Evolutionary conservation across 2,329 filamentous ascomycete genomes (phyloP).

Genomic region (Xylaria sp.): DNA sequence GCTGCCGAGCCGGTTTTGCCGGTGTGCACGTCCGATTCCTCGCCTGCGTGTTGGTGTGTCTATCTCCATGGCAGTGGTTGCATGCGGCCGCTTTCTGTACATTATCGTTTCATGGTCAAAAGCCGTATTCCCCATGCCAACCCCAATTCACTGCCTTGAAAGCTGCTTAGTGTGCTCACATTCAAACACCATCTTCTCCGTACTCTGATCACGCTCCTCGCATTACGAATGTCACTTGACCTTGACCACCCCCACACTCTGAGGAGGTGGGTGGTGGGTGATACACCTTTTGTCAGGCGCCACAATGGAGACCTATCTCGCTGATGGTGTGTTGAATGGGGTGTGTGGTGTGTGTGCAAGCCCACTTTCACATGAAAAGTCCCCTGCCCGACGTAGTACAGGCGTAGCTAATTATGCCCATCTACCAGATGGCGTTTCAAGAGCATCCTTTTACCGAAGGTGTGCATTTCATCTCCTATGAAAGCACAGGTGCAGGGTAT

Average conservation of each 20-base stretch:
- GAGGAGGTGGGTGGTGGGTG: conserved; percentile 33
- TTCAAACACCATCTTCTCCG: conserved; percentile 31
- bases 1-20: conserved; percentile 12
- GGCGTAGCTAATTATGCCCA: background rate
- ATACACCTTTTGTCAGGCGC: conserved; percentile 44
- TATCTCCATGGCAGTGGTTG: conserved; percentile 4
- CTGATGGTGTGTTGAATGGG: conserved; percentile 32
- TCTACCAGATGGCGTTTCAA: background rate
- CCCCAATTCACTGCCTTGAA: conserved; percentile 10
- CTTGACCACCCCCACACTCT: conserved; percentile 35
- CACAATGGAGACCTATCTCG: conserved; percentile 34
- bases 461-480: background rate
- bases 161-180: conserved; percentile 17
- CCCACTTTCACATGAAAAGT: conserved; percentile 49
- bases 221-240: conserved; percentile 46
- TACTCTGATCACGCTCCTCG: conserved; percentile 44
- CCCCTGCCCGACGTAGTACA: conserved; percentile 24
- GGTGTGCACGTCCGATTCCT: conserved; percentile 17
- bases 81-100: conserved; percentile 8
- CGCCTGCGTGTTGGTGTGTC: background rate
- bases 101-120: background rate
- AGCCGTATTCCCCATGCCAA: conserved; percentile 2
- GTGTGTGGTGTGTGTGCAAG: conserved; percentile 27
- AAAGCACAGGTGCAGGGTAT: background rate
- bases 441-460: background rate